Conservation (phyloP, 163 green algal genomes). For the Scenedesmus sp. region DNA sequence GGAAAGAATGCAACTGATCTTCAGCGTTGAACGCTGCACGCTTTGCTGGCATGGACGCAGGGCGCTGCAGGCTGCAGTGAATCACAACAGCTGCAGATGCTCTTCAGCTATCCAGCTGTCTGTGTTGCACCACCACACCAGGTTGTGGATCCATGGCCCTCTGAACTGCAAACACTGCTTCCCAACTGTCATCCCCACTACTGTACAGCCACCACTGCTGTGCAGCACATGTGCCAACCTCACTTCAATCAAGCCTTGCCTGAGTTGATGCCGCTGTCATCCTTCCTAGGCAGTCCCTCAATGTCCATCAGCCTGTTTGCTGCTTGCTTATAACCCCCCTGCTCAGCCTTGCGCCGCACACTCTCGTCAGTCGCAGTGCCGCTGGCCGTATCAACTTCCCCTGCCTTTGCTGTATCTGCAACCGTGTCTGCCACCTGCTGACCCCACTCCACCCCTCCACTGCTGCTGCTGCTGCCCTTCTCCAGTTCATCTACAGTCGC, state of each 20-base stretch:
- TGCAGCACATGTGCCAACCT: not conserved
- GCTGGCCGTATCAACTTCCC: conserved; percentile 28
- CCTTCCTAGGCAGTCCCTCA: conserved; percentile 24
- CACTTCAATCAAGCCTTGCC: not conserved
- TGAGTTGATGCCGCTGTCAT: not conserved
- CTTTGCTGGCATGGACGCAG: too few relatives aligned
- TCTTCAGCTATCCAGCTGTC: too few relatives aligned
- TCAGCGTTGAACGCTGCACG: too few relatives aligned
- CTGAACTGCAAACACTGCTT: too few relatives aligned
- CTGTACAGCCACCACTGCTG: not conserved
- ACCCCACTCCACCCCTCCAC: not conserved
- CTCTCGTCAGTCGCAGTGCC: conserved; percentile 25
- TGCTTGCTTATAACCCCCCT: conserved; percentile 29
- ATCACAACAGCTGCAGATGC: too few relatives aligned
- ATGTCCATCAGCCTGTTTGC: conserved; percentile 42
- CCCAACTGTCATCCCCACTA: not conserved
- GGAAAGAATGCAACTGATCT: too few relatives aligned
- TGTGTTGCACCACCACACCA: too few relatives aligned
- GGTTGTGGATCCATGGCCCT: too few relatives aligned
- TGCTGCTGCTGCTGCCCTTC: not conserved
- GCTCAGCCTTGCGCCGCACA: conserved; percentile 1
- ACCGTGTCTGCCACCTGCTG: conserved; percentile 22
- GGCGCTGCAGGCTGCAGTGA: too few relatives aligned
- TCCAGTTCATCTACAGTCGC: not conserved
- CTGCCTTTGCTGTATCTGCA: not conserved